A percentile compares a stretch with the other conserved stretches of the same genome.
phyloP scores from a whole-genome alignment of 257 asterid species.

The Capsicum baccatum region DNA sequence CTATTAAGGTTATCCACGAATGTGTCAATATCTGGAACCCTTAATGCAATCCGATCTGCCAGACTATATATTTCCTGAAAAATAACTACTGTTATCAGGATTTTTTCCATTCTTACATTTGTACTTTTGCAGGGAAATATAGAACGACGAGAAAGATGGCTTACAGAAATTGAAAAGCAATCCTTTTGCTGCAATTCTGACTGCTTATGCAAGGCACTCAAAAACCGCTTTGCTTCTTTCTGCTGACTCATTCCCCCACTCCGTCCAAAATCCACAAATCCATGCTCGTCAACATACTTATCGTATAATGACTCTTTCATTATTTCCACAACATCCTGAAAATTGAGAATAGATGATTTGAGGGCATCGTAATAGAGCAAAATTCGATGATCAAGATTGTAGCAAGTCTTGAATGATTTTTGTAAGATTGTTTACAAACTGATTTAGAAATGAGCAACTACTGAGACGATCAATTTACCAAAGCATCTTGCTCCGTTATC shows the following conservation, averaged over 20 bases:
- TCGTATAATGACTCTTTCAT: constrained; percentile 98
- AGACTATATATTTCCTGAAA: constrained; percentile 82
- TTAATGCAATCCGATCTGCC: constrained; percentile 79
- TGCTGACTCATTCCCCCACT: constrained; percentile 99
- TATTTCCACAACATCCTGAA: constrained; percentile 93
- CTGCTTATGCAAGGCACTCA: constrained; percentile 85
- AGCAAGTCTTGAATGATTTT: not conserved
- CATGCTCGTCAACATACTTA: constrained; percentile 91
- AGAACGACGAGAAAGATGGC: constrained; percentile 28
- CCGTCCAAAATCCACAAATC: constrained; percentile 89
- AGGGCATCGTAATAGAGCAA: not conserved
- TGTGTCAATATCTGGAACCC: constrained; percentile 89
- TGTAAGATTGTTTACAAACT: not conserved
- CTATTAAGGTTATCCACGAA: constrained; percentile 81
- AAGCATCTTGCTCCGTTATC: constrained; percentile 83
- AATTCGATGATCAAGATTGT: not conserved
- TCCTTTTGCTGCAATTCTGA: constrained; percentile 85
- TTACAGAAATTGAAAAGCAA: constrained; percentile 85
- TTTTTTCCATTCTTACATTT: not conserved
- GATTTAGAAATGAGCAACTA: constrained; percentile 21
- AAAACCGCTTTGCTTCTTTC: constrained; percentile 90
- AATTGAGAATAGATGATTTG: constrained; percentile 8
- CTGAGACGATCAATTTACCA: constrained; percentile 55
- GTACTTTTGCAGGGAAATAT: not conserved
- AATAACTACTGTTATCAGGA: constrained; percentile 34